Conservation (phyloP, 139 green algal species). For the Nannochloris sp. region DNA sequence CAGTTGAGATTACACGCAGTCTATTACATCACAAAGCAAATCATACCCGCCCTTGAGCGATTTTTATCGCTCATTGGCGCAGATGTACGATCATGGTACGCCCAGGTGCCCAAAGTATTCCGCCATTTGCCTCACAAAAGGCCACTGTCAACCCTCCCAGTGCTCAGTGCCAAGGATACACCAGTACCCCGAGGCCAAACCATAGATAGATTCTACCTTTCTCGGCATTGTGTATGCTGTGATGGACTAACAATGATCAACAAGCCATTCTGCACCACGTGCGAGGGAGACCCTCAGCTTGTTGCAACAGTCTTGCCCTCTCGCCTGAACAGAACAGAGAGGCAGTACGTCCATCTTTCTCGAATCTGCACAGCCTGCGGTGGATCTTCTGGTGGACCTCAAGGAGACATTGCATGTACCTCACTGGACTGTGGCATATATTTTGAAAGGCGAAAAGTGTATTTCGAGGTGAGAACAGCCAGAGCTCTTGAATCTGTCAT, state of each 20-base stretch:
- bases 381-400: constrained; percentile 41
- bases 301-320: constrained; percentile 41
- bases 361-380: constrained; percentile 70
- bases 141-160: constrained; percentile 22
- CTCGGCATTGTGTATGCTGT: constrained; percentile 84
- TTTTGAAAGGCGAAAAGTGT: constrained; percentile 78
- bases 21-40: constrained; percentile 96
- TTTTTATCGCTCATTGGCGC: constrained; percentile 80
- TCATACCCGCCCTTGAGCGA: constrained; percentile 84
- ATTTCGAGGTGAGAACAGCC: constrained; percentile 38
- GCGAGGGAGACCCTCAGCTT: constrained; percentile 39
- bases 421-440: constrained; percentile 85
- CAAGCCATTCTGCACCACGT: constrained; percentile 58
- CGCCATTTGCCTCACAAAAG: constrained; percentile 77
- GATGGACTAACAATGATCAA: constrained; percentile 62
- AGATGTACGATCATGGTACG: constrained; percentile 80
- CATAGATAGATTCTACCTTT: constrained; percentile 90
- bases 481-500: constrained; percentile 33
- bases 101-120: constrained; percentile 55
- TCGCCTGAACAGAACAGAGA: constrained; percentile 38
- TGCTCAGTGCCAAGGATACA: constrained; percentile 4
- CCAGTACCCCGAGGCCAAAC: neutral
- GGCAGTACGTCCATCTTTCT: constrained; percentile 53
- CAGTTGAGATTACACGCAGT: constrained; percentile 62
- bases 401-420: constrained; percentile 65